Evolutionary conservation across 2,329 filamentous ascomycete species (phyloP), one percentile per base, ranked within the genome.

Genomic region (Cladosporium sp.): DNA sequence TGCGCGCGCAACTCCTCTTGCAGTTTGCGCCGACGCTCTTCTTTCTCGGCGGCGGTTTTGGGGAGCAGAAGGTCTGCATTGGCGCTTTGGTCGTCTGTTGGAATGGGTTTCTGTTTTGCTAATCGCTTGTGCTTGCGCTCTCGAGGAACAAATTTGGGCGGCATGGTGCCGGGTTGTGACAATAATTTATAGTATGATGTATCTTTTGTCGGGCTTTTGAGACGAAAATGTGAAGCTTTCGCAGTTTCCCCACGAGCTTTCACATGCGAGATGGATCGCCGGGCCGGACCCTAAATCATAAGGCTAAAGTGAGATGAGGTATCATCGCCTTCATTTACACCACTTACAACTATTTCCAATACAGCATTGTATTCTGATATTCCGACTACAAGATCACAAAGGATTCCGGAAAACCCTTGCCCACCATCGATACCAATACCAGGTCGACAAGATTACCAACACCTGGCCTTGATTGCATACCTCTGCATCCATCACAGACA

Each of bases 51-150:
- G 60, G 79, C 75, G 43, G 75, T 72, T 20, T 69, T 60, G 11
- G 78, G 71, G 16, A 74, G 53, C 16, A 77, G 66, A 43, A 71
- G 67, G 19, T 63, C 59, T 16, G 72, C 72, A 67, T 86, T 86
- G 51, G 78, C 73, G 15, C 15, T 35, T 15, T 35, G 13, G 4
- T 15, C 32, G 58, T 86, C 73, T 50, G 64, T 78, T 12, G 49
- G 18, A 22, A 25, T 35, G 20, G 41, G 39, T 16, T 51, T 45
- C 59, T 80, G 72, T 35, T 84, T 80, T 25, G 84, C 85, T 16
- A 86, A 73, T 32, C 82, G 82, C 61, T 77, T 77, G 58, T 82
- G 78, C 61, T 83, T 83, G 50, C 79, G 75, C 63, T 80, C 74
- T 38, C 79, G 72, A 25, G 78, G 78, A 12, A 77, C 71, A 55